Percentiles rank a stretch among this genome's conserved stretches.
Conservation (phyloP, 306 rosid genomes). For the Arachis stenosperma region DNA sequence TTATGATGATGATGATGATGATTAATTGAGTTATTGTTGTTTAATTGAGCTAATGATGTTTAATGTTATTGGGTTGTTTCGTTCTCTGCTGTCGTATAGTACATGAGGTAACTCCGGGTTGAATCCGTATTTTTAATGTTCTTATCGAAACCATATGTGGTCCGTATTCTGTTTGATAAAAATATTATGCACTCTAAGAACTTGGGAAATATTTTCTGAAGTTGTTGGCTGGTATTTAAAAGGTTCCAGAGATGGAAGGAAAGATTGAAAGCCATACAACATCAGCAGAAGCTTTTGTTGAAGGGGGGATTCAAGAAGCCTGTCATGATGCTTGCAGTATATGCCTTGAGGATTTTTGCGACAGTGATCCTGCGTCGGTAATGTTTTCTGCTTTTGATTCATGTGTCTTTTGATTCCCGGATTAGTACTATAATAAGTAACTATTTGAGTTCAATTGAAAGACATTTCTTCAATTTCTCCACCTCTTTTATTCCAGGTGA, state of each 20-base stretch:
- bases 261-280: constrained; percentile 60
- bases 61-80: not conserved
- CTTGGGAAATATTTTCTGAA: constrained; percentile 17
- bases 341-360: constrained; percentile 84
- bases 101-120: not conserved
- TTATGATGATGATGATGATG: constrained; percentile 2
- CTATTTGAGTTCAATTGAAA: not conserved
- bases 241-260: constrained; percentile 61
- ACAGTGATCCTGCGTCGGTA: constrained; percentile 81
- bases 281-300: constrained; percentile 86
- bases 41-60: not conserved
- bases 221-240: constrained; percentile 38
- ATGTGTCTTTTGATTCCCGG: not conserved
- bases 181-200: not conserved
- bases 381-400: constrained; percentile 18
- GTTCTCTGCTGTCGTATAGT: not conserved
- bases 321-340: constrained; percentile 87
- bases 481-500: constrained; percentile 57
- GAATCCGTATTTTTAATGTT: constrained; percentile 21
- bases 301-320: constrained; percentile 84
- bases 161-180: not conserved
- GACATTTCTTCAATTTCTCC: constrained; percentile 25
- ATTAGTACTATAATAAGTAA: not conserved
- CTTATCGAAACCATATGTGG: not conserved
- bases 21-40: not conserved